Evolutionary conservation across 371 early-diverging fungal genomes (phyloP).

Genomic region (Blakeslea trispora): DNA sequence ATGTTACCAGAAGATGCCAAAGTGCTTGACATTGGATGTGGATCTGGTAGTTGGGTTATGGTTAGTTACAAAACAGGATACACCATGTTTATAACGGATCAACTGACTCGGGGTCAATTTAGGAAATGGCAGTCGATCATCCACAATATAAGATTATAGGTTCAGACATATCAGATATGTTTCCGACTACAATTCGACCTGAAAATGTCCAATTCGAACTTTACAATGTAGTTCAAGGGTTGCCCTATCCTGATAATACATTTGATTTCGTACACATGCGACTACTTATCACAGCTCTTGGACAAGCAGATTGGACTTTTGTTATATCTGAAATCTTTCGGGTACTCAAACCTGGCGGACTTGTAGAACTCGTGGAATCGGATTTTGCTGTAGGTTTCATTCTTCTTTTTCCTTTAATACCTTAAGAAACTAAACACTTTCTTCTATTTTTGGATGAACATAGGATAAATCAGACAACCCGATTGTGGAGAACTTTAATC

Average conservation of each 20-base stretch:
- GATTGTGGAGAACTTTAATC: slow-evolving; percentile 17
- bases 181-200: slow-evolving; percentile 46
- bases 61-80: slow-evolving; percentile 8
- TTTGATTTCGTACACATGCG: slow-evolving; percentile 56
- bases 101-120: neutral
- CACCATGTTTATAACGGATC: neutral
- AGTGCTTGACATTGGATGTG: slow-evolving; percentile 32
- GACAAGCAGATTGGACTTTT: slow-evolving; percentile 35
- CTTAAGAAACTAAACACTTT: too few relatives aligned
- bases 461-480: slow-evolving; percentile 14
- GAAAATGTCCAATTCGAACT: slow-evolving; percentile 46
- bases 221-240: slow-evolving; percentile 35
- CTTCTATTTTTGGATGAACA: neutral
- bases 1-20: slow-evolving; percentile 8
- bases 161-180: slow-evolving; percentile 54
- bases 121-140: slow-evolving; percentile 62
- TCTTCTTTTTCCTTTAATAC: neutral
- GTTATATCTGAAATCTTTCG: slow-evolving; percentile 42
- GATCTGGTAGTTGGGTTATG: slow-evolving; percentile 34
- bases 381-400: slow-evolving; percentile 37
- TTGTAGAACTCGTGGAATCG: slow-evolving; percentile 44
- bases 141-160: slow-evolving; percentile 55
- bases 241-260: slow-evolving; percentile 46
- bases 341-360: slow-evolving; percentile 51
- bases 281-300: slow-evolving; percentile 37